Conservation (phyloP, 2,329 filamentous ascomycete species). For the Paraphaeosphaeria sporulosa region DNA sequence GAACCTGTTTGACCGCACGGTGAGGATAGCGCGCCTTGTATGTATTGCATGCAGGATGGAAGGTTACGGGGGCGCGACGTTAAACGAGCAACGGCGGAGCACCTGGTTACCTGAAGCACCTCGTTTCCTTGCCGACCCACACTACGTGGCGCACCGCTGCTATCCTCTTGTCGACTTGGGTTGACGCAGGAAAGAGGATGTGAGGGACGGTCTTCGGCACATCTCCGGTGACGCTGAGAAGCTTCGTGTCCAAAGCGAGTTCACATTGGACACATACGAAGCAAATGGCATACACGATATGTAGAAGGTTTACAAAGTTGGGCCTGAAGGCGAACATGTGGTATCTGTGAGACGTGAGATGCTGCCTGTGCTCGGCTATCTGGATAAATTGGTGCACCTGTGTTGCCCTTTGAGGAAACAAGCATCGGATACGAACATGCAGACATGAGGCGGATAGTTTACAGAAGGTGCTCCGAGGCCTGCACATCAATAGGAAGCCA, state of each 20-base stretch:
- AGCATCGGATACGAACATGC: conserved; percentile 2
- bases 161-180: background rate
- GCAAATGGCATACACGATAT: background rate
- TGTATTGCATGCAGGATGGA: conserved; percentile 2
- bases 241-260: background rate
- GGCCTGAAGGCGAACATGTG: conserved; percentile 12
- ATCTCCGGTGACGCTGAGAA: conserved; percentile 3
- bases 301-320: background rate
- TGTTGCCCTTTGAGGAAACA: background rate
- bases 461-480: background rate
- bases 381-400: conserved; percentile 12
- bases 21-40: conserved; percentile 5
- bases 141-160: conserved; percentile 9
- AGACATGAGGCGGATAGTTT: background rate
- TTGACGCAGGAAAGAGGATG: conserved; percentile 10
- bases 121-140: conserved; percentile 23
- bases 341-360: conserved; percentile 13
- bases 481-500: background rate
- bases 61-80: conserved; percentile 31
- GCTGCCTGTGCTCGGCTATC: conserved; percentile 17
- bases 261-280: conserved; percentile 7
- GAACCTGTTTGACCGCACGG: background rate
- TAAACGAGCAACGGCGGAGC: conserved; percentile 33
- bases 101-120: conserved; percentile 25
- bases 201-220: conserved; percentile 6